A percentile compares a stretch with the other conserved stretches of the same genome.
phyloP scores from a whole-genome alignment of 345 rosid species.

The Gossypium australe region DNA sequence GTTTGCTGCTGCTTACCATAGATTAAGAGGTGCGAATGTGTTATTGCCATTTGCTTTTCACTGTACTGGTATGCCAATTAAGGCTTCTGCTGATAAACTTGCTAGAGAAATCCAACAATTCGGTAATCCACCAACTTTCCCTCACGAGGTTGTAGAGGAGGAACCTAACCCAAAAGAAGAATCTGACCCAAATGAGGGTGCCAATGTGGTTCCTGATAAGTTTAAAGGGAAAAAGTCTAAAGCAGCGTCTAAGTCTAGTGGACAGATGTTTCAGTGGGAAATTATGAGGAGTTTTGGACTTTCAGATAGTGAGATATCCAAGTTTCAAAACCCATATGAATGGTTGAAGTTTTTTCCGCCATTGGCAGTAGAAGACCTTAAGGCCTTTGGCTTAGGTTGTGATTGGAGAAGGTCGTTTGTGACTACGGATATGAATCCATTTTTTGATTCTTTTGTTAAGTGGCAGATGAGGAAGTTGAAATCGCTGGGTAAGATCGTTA shows the following conservation, averaged over 20 bases:
- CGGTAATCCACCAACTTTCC: constrained; percentile 73
- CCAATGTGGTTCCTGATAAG: constrained; percentile 39
- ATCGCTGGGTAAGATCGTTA: constrained; percentile 81
- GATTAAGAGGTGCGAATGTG: constrained; percentile 83
- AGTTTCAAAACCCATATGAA: constrained; percentile 66
- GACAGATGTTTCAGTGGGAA: constrained; percentile 84
- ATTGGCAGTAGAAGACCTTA: constrained; percentile 64
- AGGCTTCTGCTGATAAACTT: constrained; percentile 95
- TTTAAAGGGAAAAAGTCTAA: constrained; percentile 87
- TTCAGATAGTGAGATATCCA: constrained; percentile 55
- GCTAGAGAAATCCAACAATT: constrained; percentile 58
- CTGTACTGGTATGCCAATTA: constrained; percentile 96
- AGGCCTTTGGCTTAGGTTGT: constrained; percentile 81
- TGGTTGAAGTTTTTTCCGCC: constrained; percentile 86
- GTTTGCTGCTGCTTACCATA: constrained; percentile 85
- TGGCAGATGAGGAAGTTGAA: constrained; percentile 95
- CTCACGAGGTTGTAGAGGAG: constrained; percentile 37
- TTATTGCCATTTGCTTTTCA: constrained; percentile 86
- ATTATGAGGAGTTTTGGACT: constrained; percentile 93
- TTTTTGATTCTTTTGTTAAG: constrained; percentile 68
- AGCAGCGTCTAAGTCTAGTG: constrained; percentile 77
- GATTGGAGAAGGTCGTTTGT: constrained; percentile 94
- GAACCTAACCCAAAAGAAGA: constrained; percentile 20
- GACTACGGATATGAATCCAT: constrained; percentile 76
- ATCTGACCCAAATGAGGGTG: constrained; percentile 30